These are phyloP conservation scores for Sequoiadendron giganteum DNA, from an alignment of 75 land plant genomes.

Conservation along the genomic window DNA sequence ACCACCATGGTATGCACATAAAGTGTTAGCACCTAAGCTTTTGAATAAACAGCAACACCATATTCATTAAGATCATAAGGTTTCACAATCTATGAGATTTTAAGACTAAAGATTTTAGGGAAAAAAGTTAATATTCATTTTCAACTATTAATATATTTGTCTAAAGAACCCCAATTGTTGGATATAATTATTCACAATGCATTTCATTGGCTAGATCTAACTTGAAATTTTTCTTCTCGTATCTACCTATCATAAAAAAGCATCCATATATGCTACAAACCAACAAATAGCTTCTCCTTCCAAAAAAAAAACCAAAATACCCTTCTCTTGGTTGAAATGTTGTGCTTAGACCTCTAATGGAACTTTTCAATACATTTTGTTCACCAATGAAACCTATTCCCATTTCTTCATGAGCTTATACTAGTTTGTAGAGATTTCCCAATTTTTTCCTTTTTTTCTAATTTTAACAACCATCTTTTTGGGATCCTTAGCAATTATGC, in stretches of 20 bases:
- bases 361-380: neutral
- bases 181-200: neutral
- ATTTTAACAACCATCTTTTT: neutral
- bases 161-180: neutral
- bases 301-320: neutral
- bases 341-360: neutral
- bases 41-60: neutral
- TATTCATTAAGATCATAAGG: no score
- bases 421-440: neutral
- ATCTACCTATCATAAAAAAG: neutral
- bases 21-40: neutral
- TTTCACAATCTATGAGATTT: no score
- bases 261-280: neutral
- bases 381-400: neutral
- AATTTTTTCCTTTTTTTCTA: neutral
- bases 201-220: neutral
- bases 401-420: neutral
- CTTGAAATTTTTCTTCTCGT: neutral
- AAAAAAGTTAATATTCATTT: neutral
- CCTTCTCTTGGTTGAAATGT: neutral
- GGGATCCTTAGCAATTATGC: neutral
- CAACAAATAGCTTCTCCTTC: no score
- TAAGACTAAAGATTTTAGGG: no score
- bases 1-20: neutral
- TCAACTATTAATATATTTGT: neutral